phyloP scores from a whole-genome alignment of 192 early-diverging fungal species.

The Coemansia sp. region DNA sequence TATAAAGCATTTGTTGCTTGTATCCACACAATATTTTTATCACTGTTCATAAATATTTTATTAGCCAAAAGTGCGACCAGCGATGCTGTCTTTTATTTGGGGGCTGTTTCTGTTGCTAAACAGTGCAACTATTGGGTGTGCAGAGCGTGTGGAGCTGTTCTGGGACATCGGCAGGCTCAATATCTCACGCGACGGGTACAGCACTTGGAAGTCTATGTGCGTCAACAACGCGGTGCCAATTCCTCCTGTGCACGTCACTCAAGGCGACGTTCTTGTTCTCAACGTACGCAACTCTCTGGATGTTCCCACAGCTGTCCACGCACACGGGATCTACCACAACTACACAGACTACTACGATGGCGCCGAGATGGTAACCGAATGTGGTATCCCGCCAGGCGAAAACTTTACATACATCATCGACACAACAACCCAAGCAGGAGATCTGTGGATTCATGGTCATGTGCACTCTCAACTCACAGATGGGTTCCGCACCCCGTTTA shows the following conservation, averaged over 20 bases:
- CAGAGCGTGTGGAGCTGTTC: constrained; percentile 20
- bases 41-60: not conserved
- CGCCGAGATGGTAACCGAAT: constrained; percentile 62
- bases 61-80: not conserved
- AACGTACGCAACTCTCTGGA: constrained; percentile 49
- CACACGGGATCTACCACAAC: constrained; percentile 76
- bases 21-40: not conserved
- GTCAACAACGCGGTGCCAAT: constrained; percentile 62
- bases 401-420: constrained; percentile 65
- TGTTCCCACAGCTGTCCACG: constrained; percentile 62
- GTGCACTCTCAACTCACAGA: constrained; percentile 69
- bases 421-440: constrained; percentile 56
- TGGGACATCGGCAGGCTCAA: constrained; percentile 63
- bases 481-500: constrained; percentile 67
- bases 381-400: constrained; percentile 64
- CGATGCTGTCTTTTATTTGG: not conserved
- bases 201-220: constrained; percentile 57
- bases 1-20: not conserved
- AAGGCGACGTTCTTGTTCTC: constrained; percentile 29
- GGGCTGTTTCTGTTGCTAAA: not conserved
- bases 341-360: constrained; percentile 68
- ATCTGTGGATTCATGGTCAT: constrained; percentile 80
- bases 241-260: constrained; percentile 4
- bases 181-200: constrained; percentile 61
- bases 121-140: not conserved